phyloP scores from a whole-genome alignment of 768 basidiomycete species.

The Daedaleopsis sinensis region DNA sequence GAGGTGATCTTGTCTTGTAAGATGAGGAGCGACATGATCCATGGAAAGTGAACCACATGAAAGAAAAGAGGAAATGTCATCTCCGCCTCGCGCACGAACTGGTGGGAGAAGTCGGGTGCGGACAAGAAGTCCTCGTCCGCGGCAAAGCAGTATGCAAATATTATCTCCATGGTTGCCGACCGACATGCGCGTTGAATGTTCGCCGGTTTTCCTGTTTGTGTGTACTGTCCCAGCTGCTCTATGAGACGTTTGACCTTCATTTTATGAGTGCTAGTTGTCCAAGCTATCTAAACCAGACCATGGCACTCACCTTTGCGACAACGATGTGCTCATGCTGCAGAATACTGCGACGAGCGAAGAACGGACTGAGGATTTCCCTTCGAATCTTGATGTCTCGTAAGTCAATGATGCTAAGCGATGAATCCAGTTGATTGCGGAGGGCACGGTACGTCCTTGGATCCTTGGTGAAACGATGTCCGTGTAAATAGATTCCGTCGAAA shows the following conservation, averaged over 20 bases:
- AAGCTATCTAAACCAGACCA: not conserved
- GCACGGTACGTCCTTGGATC: conserved; percentile 33
- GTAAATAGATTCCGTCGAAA: conserved; percentile 33
- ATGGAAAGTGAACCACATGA: not conserved
- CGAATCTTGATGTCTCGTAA: not conserved
- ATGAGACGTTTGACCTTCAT: not conserved
- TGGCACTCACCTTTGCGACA: conserved; percentile 2
- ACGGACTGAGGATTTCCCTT: conserved; percentile 1
- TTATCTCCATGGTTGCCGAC: not conserved
- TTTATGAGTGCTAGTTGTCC: too few species aligned
- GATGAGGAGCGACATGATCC: not conserved
- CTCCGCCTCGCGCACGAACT: not conserved
- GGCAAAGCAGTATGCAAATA: not conserved
- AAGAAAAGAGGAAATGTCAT: not conserved
- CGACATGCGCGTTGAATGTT: not conserved
- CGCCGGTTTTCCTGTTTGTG: not conserved
- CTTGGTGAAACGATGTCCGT: conserved; percentile 28
- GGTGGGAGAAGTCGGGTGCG: not conserved
- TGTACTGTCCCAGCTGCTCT: not conserved
- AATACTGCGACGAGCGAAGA: conserved; percentile 16
- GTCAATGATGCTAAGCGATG: not conserved
- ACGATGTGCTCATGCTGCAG: conserved; percentile 11
- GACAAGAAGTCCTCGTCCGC: not conserved
- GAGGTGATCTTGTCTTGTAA: not conserved
- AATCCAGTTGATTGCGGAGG: conserved; percentile 24